phyloP scores from a whole-genome alignment of 2,329 filamentous ascomycete genomes.

The Paraphoma chrysanthemicola region DNA sequence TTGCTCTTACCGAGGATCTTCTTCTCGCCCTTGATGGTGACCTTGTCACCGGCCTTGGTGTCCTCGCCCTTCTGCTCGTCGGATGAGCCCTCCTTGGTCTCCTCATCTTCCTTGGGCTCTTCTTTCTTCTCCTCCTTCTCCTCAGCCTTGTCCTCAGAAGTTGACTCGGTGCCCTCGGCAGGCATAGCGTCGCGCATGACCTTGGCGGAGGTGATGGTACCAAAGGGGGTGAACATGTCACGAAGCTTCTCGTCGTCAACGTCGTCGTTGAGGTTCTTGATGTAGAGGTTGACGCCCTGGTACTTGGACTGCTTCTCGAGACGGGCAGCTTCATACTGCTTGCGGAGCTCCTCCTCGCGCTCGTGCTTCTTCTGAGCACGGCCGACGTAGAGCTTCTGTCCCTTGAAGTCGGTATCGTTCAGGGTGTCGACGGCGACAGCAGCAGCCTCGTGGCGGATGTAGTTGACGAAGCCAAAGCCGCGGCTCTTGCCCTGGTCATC shows the following conservation, averaged over 20 bases:
- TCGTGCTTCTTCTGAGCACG: constrained; percentile 99
- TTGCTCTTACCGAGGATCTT: constrained; percentile 93
- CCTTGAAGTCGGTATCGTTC: constrained; percentile 89
- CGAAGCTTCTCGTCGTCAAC: constrained; percentile 98
- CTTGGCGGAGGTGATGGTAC: constrained; percentile 97
- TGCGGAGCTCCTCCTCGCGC: constrained; percentile 98
- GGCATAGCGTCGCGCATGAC: constrained; percentile 88
- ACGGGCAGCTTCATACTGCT: constrained; percentile 96
- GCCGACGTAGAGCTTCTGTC: constrained; percentile 96
- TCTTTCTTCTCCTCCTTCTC: constrained; percentile 61
- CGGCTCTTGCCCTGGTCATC: constrained; percentile 91
- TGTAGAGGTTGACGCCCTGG: constrained; percentile 98
- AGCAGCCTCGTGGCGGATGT: constrained; percentile 87
- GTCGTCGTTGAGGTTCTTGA: constrained; percentile 98
- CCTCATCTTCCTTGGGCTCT: constrained; percentile 50
- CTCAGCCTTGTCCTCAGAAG: constrained; percentile 55
- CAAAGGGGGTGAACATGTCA: constrained; percentile 88
- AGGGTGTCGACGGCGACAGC: constrained; percentile 87
- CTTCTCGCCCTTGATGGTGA: constrained; percentile 65
- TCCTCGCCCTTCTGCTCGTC: constrained; percentile 65
- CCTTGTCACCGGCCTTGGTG: constrained; percentile 59
- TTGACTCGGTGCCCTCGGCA: constrained; percentile 56
- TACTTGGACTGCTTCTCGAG: constrained; percentile 99
- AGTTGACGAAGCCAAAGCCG: constrained; percentile 97
- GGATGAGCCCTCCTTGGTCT: constrained; percentile 66